A percentile compares a stretch with the other conserved stretches of the same genome.
These are phyloP conservation scores for Gymnopus androsaceus DNA, from an alignment of 1,284 basidiomycete genomes.

Conservation along the genomic window DNA sequence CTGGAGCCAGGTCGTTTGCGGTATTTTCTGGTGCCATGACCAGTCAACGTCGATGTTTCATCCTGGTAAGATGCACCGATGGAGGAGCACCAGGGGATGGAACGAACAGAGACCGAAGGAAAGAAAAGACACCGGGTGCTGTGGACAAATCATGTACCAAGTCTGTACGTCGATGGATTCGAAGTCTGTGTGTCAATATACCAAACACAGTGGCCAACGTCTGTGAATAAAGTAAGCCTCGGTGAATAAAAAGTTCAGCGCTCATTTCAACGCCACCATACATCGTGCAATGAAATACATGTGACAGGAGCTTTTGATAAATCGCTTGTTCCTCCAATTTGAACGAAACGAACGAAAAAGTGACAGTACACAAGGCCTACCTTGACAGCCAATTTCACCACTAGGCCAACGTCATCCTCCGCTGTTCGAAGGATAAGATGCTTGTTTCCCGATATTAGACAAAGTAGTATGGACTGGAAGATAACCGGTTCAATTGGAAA, in stretches of 20 bases:
- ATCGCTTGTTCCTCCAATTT: no score
- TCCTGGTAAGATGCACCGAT: constrained; percentile 27
- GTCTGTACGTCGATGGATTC: constrained; percentile 24
- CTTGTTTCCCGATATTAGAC: constrained; percentile 59
- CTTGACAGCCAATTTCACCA: constrained; percentile 54
- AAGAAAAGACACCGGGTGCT: constrained; percentile 29
- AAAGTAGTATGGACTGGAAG: constrained; percentile 66
- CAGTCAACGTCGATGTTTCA: constrained; percentile 23
- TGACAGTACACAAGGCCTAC: constrained; percentile 35
- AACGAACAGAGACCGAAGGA: constrained; percentile 59
- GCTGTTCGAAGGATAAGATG: constrained; percentile 62
- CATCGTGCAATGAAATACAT: no score
- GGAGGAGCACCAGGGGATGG: constrained; percentile 31
- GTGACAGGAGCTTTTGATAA: no score
- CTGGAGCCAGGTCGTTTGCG: constrained; percentile 27
- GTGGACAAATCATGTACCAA: constrained; percentile 18
- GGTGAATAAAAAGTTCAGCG: no score
- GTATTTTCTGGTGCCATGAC: constrained; percentile 18
- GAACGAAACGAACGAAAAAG: neutral
- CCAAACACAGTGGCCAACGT: constrained; percentile 62
- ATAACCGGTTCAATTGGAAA: constrained; percentile 61
- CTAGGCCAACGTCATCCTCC: constrained; percentile 60
- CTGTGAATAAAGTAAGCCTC: constrained; percentile 36
- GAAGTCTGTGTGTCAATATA: constrained; percentile 54
- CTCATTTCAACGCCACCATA: no score